Base-by-base conservation (phyloP, 163 green algal species). In the Coccomyxa subellipsoidea region DNA sequence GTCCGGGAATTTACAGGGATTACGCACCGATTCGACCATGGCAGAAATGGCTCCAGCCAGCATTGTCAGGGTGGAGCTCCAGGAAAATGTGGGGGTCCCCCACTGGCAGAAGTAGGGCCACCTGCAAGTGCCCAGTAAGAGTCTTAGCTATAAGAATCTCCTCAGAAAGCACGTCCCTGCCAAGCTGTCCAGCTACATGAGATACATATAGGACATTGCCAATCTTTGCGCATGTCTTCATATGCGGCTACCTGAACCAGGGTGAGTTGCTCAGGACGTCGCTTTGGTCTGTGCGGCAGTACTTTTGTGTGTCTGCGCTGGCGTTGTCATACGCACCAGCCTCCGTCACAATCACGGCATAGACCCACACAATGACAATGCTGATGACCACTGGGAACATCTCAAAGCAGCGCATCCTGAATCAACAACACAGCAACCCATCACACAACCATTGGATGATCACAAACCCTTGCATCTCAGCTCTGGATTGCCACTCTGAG, bases 351-450 rank as follows among this genome's bases (percentile, higher is more conserved):
- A 87, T 87, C 40, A 79, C 79, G 15, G 78, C 84, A 47, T 85
- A 81, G 8, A 81, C 71, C 54, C 34, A 78, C 12, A 69, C n/a
- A 27, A 91, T 18, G 2, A 87, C 37, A 38, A 94, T 91, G 66
- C 75, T 80, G 23, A 92, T 86, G 25, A 94, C 39, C 37, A 94
- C 88, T 0, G 91, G 91, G 77, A 93, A 93, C 40, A 94, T 84
- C 84, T 91, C 84, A 81, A 94, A 94, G 4, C 92, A 40, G n/a
- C 84, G 80, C 59, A 90, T 39, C 77, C 78, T 88, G 84, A 83
- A 82, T n/a, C n/a, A n/a, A n/a, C n/a, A n/a, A n/a, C n/a, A n/a
- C n/a, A n/a, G n/a, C n/a, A n/a, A n/a, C n/a, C n/a, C n/a, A n/a
- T n/a, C n/a, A n/a, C n/a, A n/a, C n/a, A n/a, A n/a, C n/a, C n/a